Conservation (phyloP, 768 basidiomycete genomes). For the Rhodocollybia butyracea region DNA sequence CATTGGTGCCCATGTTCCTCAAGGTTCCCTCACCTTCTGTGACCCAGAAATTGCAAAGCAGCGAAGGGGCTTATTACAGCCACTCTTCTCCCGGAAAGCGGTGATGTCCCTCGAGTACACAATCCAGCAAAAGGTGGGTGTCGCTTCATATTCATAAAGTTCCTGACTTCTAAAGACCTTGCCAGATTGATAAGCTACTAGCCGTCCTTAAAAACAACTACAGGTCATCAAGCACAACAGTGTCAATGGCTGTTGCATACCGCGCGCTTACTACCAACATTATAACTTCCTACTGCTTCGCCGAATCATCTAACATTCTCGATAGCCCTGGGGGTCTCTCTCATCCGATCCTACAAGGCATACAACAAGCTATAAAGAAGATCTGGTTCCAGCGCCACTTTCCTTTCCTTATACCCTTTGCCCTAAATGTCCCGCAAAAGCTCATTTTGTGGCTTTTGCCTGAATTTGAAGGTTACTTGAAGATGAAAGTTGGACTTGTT, state of each 20-base stretch:
- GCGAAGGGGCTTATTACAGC: constrained; percentile 27
- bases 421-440: constrained; percentile 11
- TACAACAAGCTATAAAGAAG: constrained; percentile 25
- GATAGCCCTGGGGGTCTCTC: constrained; percentile 30
- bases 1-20: constrained; percentile 26
- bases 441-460: constrained; percentile 9
- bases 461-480: constrained; percentile 10
- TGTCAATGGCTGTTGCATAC: constrained; percentile 37
- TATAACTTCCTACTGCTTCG: constrained; percentile 40
- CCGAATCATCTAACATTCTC: constrained; percentile 27
- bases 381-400: constrained; percentile 31
- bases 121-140: neutral
- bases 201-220: constrained; percentile 12
- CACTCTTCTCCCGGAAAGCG: constrained; percentile 36
- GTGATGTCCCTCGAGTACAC: constrained; percentile 19
- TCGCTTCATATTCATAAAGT: no score
- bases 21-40: constrained; percentile 33
- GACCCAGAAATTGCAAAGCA: constrained; percentile 30
- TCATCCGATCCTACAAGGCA: constrained; percentile 28
- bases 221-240: constrained; percentile 16
- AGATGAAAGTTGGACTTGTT: constrained; percentile 9
- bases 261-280: constrained; percentile 40
- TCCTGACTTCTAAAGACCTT: neutral
- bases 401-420: constrained; percentile 21
- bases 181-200: constrained; percentile 31